A percentile compares a stretch with the other conserved stretches of the same genome.
phyloP scores from a whole-genome alignment of 495 filamentous ascomycete genomes.

The Neurospora hispaniola region DNA sequence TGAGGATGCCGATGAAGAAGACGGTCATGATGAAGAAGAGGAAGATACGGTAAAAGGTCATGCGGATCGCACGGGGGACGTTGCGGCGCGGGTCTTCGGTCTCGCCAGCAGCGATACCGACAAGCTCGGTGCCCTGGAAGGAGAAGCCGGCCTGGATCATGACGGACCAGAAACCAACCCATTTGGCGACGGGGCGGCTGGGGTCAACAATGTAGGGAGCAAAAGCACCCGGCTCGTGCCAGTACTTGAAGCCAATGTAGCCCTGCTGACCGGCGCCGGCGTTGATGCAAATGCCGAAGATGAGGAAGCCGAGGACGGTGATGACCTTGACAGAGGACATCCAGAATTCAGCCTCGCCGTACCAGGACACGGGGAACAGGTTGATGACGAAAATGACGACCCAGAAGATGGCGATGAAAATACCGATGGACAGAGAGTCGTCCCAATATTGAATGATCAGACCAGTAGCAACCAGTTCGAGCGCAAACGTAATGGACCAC shows the following conservation, averaged over 20 bases:
- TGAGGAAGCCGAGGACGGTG: constrained; percentile 58
- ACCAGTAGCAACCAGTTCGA: constrained; percentile 66
- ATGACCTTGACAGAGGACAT: constrained; percentile 68
- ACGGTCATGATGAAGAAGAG: constrained; percentile 57
- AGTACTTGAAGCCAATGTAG: constrained; percentile 61
- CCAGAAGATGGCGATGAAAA: constrained; percentile 70
- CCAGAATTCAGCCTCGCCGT: constrained; percentile 66
- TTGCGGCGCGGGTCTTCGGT: constrained; percentile 50
- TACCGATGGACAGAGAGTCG: constrained; percentile 40
- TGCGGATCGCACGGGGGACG: constrained; percentile 38
- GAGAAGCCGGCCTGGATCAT: constrained; percentile 36
- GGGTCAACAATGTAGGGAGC: constrained; percentile 39
- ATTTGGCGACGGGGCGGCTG: constrained; percentile 26
- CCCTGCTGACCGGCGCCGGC: constrained; percentile 56
- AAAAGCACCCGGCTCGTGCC: constrained; percentile 60
- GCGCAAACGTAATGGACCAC: constrained; percentile 53
- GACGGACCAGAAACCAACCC: constrained; percentile 36
- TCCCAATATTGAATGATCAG: constrained; percentile 72
- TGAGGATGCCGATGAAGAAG: constrained; percentile 57
- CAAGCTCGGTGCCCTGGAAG: constrained; percentile 48
- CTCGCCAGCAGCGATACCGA: constrained; percentile 59
- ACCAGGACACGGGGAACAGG: constrained; percentile 55
- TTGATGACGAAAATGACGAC: constrained; percentile 56
- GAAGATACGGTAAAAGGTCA: constrained; percentile 51
- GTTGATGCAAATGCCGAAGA: constrained; percentile 56